These are phyloP conservation scores for Podila verticillata DNA, from an alignment of 192 early-diverging fungal genomes.

Conservation along the genomic window DNA sequence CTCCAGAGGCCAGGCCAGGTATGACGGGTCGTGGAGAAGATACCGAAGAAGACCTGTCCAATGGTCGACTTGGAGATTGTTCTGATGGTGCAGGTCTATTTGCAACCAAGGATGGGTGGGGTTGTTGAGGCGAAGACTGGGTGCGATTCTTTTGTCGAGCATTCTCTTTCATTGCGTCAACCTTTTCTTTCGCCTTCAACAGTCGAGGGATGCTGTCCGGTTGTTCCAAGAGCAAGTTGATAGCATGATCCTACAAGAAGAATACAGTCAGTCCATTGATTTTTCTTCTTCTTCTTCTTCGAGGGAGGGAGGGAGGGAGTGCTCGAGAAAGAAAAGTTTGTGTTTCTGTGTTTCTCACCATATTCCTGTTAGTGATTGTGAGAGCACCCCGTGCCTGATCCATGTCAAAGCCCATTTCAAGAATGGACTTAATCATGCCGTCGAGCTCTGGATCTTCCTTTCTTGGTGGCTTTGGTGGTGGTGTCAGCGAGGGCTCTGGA, in stretches of 20 bases:
- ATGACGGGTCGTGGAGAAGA: conserved; percentile 33
- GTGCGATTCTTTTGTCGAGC: conserved; percentile 29
- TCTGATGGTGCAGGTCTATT: conserved; percentile 1
- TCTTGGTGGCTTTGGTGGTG: conserved; percentile 3
- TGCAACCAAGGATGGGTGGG: conserved; percentile 11
- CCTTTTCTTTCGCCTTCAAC: conserved; percentile 29
- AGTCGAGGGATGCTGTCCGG: conserved; percentile 55
- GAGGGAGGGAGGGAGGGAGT: no score
- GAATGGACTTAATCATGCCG: conserved; percentile 57
- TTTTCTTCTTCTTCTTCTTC: no score
- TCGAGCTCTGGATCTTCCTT: conserved; percentile 47
- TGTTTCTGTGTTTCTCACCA: conserved; percentile 59
- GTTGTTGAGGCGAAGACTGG: conserved; percentile 36
- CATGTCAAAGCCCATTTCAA: conserved; percentile 74
- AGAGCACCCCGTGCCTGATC: conserved; percentile 72
- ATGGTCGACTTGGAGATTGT: background rate
- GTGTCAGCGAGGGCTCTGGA: background rate
- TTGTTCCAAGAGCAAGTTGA: conserved; percentile 68
- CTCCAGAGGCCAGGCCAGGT: conserved; percentile 5
- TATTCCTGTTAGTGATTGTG: conserved; percentile 58
- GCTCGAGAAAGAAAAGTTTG: background rate
- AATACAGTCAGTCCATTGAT: background rate
- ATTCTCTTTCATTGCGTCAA: conserved; percentile 49
- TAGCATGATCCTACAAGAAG: conserved; percentile 62
- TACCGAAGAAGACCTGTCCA: conserved; percentile 25